phyloP scores from a whole-genome alignment of 108 stramenopile species.

The Pelagomonas calceolata region DNA sequence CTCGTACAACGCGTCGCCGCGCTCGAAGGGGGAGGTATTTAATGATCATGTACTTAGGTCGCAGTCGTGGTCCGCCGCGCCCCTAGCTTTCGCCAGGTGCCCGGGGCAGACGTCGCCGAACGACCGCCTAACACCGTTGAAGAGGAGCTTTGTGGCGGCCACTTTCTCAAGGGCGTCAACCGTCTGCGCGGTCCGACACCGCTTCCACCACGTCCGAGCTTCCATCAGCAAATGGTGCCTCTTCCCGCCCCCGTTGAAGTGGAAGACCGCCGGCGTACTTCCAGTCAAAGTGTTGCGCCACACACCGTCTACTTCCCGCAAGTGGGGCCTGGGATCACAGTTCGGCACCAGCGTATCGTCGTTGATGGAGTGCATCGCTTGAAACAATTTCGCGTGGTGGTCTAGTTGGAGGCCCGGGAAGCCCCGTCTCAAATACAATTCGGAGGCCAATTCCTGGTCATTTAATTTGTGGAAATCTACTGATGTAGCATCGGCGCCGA shows the following conservation, averaged over 20 bases:
- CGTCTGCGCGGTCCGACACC: not conserved
- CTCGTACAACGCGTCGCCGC: no score
- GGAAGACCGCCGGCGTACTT: slow-evolving; percentile 11
- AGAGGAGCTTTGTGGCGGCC: no score
- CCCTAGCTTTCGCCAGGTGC: no score
- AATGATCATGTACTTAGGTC: no score
- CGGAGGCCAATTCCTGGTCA: slow-evolving; percentile 22
- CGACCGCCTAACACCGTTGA: no score
- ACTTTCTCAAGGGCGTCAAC: no score
- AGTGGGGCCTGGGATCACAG: slow-evolving; percentile 17
- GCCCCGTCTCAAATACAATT: not conserved
- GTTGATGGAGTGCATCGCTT: slow-evolving; percentile 18
- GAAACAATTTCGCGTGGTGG: slow-evolving; percentile 12
- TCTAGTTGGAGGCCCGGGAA: slow-evolving; percentile 11
- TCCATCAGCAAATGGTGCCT: slow-evolving; percentile 19
- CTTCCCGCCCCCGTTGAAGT: slow-evolving; percentile 26
- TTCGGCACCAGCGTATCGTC: slow-evolving; percentile 1
- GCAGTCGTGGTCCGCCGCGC: no score
- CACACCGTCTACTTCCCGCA: slow-evolving; percentile 1
- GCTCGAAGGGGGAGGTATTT: no score
- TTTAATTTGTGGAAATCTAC: slow-evolving; percentile 14
- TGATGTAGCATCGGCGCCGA: not conserved
- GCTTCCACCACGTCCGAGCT: slow-evolving; percentile 17
- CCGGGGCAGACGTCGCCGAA: no score
- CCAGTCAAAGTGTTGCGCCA: slow-evolving; percentile 3